Conservation (phyloP, 2,329 filamentous ascomycete genomes). For the Sphaerostilbella broomeana region DNA sequence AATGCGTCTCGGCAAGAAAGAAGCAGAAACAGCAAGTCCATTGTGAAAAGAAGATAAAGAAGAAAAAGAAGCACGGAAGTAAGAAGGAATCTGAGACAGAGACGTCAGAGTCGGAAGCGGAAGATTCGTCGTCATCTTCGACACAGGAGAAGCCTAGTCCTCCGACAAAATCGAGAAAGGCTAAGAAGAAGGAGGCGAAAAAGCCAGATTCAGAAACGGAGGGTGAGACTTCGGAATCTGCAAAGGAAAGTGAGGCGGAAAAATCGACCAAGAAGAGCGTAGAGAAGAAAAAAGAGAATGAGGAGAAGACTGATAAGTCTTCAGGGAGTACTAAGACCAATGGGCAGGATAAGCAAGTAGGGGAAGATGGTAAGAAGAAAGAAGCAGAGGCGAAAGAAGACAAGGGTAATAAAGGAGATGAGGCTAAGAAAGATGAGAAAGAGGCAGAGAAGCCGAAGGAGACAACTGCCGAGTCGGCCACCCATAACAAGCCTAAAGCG, state of each 20-base stretch:
- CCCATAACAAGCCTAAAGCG: not conserved
- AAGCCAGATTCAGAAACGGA: constrained; percentile 4
- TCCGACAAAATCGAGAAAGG: constrained; percentile 8
- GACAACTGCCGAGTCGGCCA: not conserved
- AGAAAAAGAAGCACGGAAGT: constrained; percentile 18
- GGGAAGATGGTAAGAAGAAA: constrained; percentile 1
- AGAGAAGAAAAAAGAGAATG: constrained; percentile 9
- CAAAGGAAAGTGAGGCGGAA: constrained; percentile 10
- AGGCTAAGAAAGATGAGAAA: constrained; percentile 7
- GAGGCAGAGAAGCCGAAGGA: constrained; percentile 7
- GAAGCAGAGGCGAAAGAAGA: not conserved
- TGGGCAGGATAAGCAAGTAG: not conserved
- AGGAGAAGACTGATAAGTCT: not conserved
- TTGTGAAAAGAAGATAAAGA: constrained; percentile 16
- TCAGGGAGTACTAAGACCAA: not conserved
- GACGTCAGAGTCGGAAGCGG: constrained; percentile 18
- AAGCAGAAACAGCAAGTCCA: constrained; percentile 7
- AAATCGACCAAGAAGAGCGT: constrained; percentile 1
- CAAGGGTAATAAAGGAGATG: not conserved
- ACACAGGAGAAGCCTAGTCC: constrained; percentile 3
- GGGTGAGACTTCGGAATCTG: constrained; percentile 11
- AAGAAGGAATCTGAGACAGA: constrained; percentile 7
- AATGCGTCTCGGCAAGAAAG: constrained; percentile 17
- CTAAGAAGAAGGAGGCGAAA: constrained; percentile 7
- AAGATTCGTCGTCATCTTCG: too few species aligned